Percentiles rank a stretch among this genome's conserved stretches.
Conservation (phyloP, 1,139 yeast genomes). For the Pichia sp. region DNA sequence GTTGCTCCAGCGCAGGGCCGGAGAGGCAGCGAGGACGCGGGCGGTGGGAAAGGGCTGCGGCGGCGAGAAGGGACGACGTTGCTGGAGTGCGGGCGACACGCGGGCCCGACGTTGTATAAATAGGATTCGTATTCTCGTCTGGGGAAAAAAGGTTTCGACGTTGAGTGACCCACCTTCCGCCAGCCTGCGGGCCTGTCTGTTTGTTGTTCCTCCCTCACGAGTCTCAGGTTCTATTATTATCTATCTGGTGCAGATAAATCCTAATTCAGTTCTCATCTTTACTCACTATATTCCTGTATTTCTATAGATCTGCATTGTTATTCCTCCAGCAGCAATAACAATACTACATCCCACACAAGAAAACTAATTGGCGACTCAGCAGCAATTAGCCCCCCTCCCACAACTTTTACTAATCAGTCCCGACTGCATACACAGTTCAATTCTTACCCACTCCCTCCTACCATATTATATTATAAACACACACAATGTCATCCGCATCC, state of each 20-base stretch:
- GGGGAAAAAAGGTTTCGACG: background rate
- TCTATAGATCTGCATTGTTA: background rate
- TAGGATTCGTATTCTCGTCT: background rate
- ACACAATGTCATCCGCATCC: constrained; percentile 25
- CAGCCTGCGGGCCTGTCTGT: background rate
- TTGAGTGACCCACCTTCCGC: no score
- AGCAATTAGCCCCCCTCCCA: no score
- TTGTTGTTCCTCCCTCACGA: background rate
- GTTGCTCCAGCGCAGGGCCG: background rate
- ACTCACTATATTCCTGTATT: background rate
- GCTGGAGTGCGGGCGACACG: background rate
- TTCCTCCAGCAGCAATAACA: background rate
- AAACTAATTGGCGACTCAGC: no score
- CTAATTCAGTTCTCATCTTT: background rate
- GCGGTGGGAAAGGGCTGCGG: background rate
- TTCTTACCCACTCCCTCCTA: background rate
- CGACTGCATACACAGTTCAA: background rate
- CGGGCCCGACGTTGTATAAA: background rate
- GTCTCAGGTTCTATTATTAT: background rate
- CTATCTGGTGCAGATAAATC: background rate
- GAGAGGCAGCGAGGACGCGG: background rate
- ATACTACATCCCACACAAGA: background rate
- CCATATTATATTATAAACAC: background rate
- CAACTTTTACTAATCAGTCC: background rate
- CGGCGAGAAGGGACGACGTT: background rate